Conservation (phyloP, 306 rosid genomes). For the Benincasa hispida region DNA sequence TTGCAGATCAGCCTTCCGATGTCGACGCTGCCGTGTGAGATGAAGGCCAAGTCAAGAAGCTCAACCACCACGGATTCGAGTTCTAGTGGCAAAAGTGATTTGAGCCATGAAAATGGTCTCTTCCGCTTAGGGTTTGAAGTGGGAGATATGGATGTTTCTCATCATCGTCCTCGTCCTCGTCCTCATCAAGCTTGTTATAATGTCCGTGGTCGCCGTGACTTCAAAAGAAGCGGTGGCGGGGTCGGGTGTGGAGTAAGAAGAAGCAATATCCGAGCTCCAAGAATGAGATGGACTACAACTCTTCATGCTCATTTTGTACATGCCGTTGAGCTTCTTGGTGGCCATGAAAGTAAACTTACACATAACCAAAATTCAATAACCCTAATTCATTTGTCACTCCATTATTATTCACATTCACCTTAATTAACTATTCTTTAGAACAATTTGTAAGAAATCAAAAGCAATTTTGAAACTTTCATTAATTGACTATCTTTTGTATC, state of each 20-base stretch:
- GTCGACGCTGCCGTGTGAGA: neutral
- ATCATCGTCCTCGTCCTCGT: neutral
- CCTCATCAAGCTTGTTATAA: constrained; percentile 8
- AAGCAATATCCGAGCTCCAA: constrained; percentile 72
- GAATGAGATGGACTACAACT: constrained; percentile 93
- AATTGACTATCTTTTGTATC: neutral
- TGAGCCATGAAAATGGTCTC: constrained; percentile 44
- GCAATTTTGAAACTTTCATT: too few species aligned
- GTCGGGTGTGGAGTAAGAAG: constrained; percentile 31
- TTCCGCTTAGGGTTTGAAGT: constrained; percentile 42
- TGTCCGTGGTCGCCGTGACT: constrained; percentile 32
- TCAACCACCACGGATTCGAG: constrained; percentile 48
- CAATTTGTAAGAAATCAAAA: neutral
- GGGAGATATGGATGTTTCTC: neutral
- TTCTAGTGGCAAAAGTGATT: constrained; percentile 53
- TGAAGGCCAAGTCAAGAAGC: constrained; percentile 14
- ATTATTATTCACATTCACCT: neutral
- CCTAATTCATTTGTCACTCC: neutral
- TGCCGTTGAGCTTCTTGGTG: constrained; percentile 87
- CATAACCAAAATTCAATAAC: neutral
- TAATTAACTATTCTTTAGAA: neutral
- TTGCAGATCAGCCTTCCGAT: constrained; percentile 64
- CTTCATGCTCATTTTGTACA: constrained; percentile 87
- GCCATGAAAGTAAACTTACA: constrained; percentile 59
- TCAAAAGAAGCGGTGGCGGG: constrained; percentile 39